phyloP scores from a whole-genome alignment of 1,284 basidiomycete species.

The Mycosarcoma mackinlayi region DNA sequence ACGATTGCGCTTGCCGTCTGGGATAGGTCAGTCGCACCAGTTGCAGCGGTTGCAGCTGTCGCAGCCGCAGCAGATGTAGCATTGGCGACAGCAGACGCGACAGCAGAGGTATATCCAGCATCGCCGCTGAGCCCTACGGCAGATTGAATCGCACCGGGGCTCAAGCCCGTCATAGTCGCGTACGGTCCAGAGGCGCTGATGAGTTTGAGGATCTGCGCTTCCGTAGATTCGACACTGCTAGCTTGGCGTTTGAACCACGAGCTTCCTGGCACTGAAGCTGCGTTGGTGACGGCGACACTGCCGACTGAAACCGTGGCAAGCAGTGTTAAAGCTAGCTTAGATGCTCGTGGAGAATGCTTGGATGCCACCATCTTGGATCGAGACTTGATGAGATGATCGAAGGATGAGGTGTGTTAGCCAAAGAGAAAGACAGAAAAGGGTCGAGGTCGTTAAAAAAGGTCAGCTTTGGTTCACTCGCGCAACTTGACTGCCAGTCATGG shows the following conservation, averaged over 20 bases:
- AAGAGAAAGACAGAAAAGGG: no score
- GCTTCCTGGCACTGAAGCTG: conserved; percentile 3
- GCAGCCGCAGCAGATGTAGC: no score
- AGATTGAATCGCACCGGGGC: conserved; percentile 22
- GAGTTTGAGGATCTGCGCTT: conserved; percentile 28
- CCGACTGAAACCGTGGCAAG: conserved; percentile 17
- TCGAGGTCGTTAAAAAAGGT: no score
- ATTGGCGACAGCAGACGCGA: conserved; percentile 3
- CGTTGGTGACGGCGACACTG: conserved; percentile 5
- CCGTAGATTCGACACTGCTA: neutral
- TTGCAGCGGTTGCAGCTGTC: no score
- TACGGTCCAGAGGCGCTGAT: conserved; percentile 35
- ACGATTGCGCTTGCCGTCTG: neutral
- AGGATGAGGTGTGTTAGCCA: no score
- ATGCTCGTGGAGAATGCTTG: neutral
- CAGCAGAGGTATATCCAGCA: neutral
- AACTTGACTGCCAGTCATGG: no score
- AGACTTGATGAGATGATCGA: neutral
- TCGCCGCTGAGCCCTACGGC: conserved; percentile 40
- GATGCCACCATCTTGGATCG: neutral
- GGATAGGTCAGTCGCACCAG: neutral
- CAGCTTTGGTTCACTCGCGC: no score
- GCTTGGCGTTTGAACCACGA: conserved; percentile 34
- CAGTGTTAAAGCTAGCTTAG: conserved; percentile 9
- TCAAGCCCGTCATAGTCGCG: conserved; percentile 27